These are phyloP conservation scores for Schrenkiella parvula DNA, from an alignment of 345 rosid genomes.

Conservation along the genomic window DNA sequence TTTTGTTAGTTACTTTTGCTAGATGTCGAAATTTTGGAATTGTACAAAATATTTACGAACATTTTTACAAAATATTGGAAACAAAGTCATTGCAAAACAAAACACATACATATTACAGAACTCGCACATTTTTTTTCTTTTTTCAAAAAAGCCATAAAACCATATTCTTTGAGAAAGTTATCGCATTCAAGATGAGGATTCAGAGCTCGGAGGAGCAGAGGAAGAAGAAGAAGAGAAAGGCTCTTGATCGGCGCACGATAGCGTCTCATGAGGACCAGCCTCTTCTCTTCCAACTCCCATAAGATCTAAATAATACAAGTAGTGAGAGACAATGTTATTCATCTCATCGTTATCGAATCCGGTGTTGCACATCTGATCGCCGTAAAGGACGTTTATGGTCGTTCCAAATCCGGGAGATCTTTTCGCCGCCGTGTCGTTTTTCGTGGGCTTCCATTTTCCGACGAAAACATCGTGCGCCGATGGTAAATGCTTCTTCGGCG, in stretches of 20 bases:
- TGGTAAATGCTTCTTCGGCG: constrained; percentile 63
- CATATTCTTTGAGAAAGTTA: neutral
- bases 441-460: constrained; percentile 80
- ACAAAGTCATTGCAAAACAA: neutral
- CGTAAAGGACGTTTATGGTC: constrained; percentile 74
- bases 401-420: constrained; percentile 71
- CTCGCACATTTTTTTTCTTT: neutral
- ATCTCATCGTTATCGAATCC: constrained; percentile 60
- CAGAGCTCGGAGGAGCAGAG: constrained; percentile 37
- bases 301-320: constrained; percentile 67
- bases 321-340: constrained; percentile 73
- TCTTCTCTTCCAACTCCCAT: constrained; percentile 87
- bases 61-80: neutral
- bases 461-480: constrained; percentile 77
- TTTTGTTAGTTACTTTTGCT: neutral
- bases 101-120: neutral
- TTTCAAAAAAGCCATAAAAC: neutral
- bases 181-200: constrained; percentile 17
- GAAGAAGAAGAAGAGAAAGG: constrained; percentile 46
- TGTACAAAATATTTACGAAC: neutral
- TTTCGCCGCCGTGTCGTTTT: constrained; percentile 73
- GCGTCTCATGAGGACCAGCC: constrained; percentile 79
- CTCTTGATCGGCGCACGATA: constrained; percentile 67
- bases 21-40: neutral
- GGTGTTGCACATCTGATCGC: constrained; percentile 63